phyloP scores from a whole-genome alignment of 352 stramenopile genomes.

The Phytophthora citricola region DNA sequence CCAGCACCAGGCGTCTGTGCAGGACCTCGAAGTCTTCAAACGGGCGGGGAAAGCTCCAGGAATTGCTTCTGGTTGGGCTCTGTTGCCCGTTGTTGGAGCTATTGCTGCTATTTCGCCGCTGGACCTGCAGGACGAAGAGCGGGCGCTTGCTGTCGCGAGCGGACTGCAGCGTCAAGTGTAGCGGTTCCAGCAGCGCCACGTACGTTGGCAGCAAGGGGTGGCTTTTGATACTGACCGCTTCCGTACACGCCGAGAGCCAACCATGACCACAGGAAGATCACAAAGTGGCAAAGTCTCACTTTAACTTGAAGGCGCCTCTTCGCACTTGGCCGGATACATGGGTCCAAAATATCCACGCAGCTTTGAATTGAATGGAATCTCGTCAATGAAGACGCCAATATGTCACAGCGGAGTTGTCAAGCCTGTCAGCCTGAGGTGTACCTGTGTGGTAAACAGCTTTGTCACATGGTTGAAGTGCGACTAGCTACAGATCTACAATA shows the following conservation, averaged over 20 bases:
- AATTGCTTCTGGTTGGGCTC: conserved; percentile 2
- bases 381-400: no score
- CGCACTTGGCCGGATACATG: conserved; percentile 7
- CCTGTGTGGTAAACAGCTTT: background rate
- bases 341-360: conserved; percentile 18
- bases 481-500: conserved; percentile 3
- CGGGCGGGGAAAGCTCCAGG: conserved; percentile 20
- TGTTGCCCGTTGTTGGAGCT: background rate
- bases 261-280: conserved; percentile 14
- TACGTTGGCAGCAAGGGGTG: conserved; percentile 29
- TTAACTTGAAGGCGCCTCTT: conserved; percentile 1
- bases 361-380: no score
- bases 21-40: conserved; percentile 41
- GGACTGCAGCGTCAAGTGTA: conserved; percentile 30
- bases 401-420: background rate
- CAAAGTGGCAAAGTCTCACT: conserved; percentile 5
- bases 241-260: conserved; percentile 24
- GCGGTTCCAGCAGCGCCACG: conserved; percentile 32
- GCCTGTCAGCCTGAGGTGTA: background rate
- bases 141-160: conserved; percentile 10
- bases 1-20: conserved; percentile 23
- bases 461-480: conserved; percentile 1
- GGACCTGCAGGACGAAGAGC: conserved; percentile 34
- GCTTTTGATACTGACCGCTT: conserved; percentile 15
- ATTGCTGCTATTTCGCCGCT: conserved; percentile 6